Base-by-base conservation (phyloP, 371 early-diverging fungal genomes). In the Furculomyces boomerangus region DNA sequence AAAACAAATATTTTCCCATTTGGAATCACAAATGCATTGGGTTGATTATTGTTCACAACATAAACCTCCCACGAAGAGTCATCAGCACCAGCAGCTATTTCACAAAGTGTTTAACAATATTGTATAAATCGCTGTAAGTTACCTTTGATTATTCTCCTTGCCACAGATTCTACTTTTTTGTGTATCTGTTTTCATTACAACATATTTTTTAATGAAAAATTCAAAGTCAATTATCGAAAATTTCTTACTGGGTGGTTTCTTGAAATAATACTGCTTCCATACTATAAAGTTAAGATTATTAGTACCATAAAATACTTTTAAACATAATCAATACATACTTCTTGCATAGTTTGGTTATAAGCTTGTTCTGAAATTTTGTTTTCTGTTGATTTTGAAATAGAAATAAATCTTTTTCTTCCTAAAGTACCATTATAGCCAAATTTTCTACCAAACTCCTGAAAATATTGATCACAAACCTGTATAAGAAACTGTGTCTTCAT, bases 1-100 rank as follows among this genome's bases (percentile, higher is more conserved):
- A 93, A 90, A 18, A 90, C 92, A 75, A 90, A 93, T 0, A 93
- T 83, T 63, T 90, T 90, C 30, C 90, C 89, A 43, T 87, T 86
- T 0, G 95, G 95, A 40, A 93, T 66, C 13, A 94, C 93, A 66
- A 94, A 91, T 0, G 95, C 95, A 65, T 94, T 93, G 57, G 67
- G 72, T 60, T 86, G 80, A 1, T 81, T 78, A 26, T 79, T 71
- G 43, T 86, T 69, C 50, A 93, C 83, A 3, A 93, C 89, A 69
- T 84, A 71, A 37, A 85, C 72, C 53, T 85, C 84, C 86, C 86
- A 86, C 24, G 78, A 73, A 24, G 84, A 56, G 45, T 73, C 63
- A 32, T 44, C 25, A 72, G 76, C 73, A n/a, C 80, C 79, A 1
- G 82, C 73, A 10, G 78, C 87, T 46, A 43, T n/a, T n/a, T 43